Conservation (phyloP, 1,139 yeast species). For the Hemisphaericaspora xylofermentans region DNA sequence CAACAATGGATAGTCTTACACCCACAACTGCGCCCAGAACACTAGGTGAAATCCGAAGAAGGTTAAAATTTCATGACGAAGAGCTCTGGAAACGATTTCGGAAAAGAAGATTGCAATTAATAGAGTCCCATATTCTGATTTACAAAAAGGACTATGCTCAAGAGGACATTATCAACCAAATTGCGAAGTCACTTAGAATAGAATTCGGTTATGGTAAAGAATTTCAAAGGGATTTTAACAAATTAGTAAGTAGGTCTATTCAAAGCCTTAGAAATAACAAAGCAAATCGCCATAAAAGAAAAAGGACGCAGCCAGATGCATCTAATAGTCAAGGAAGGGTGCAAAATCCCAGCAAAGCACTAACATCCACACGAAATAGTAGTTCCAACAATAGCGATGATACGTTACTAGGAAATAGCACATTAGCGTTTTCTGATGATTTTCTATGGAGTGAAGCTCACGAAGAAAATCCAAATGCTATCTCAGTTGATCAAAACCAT, state of each 20-base stretch:
- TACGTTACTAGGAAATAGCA: no score
- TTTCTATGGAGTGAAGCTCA: no score
- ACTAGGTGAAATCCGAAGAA: constrained; percentile 67
- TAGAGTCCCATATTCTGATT: constrained; percentile 75
- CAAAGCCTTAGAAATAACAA: constrained; percentile 57
- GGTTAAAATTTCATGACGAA: constrained; percentile 76
- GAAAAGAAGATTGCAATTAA: constrained; percentile 81
- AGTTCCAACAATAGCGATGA: no score
- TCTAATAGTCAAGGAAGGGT: no score
- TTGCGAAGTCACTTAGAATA: constrained; percentile 69
- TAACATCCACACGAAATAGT: no score
- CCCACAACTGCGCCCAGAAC: constrained; percentile 11
- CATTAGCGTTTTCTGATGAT: no score
- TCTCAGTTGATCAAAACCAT: no score
- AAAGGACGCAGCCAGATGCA: constrained; percentile 11
- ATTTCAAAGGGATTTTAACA: constrained; percentile 72
- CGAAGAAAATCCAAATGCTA: no score
- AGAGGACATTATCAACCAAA: constrained; percentile 71
- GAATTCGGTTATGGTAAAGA: constrained; percentile 72
- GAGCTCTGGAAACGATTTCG: constrained; percentile 85
- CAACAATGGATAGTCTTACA: not conserved
- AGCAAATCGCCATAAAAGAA: constrained; percentile 39
- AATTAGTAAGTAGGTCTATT: constrained; percentile 87
- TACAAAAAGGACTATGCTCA: constrained; percentile 89
- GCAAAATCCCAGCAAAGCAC: constrained; percentile 11